Evolutionary conservation across 805 yeast species (phyloP).

Genomic region (Yamadazyma paraphyllophila): DNA sequence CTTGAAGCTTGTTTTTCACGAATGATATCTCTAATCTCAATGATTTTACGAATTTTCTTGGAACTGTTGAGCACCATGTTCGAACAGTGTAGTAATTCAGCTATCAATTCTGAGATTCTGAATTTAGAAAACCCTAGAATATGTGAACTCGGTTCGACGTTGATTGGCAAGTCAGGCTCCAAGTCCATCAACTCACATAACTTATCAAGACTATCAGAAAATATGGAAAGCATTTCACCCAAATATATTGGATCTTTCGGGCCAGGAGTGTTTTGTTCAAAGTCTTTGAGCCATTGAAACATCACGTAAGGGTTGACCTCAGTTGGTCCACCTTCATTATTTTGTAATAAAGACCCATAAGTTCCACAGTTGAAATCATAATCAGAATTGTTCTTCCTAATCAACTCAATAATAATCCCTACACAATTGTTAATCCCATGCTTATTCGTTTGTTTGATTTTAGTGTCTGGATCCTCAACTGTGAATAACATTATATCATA

Average conservation of each 20-base stretch:
- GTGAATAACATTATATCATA: constrained; percentile 61
- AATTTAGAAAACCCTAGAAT: constrained; percentile 90
- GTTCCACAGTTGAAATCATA: constrained; percentile 87
- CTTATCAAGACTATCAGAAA: constrained; percentile 69
- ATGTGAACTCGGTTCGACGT: constrained; percentile 14
- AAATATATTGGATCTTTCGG: constrained; percentile 90
- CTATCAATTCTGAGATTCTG: constrained; percentile 86
- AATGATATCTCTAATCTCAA: constrained; percentile 65
- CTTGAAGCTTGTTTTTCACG: constrained; percentile 46
- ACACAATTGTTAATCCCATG: constrained; percentile 92
- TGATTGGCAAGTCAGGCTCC: constrained; percentile 24
- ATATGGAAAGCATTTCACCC: constrained; percentile 78
- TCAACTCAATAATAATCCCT: constrained; percentile 89
- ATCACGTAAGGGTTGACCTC: constrained; percentile 42
- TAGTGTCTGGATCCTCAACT: constrained; percentile 12
- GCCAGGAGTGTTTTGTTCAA: constrained; percentile 87
- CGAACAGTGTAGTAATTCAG: constrained; percentile 95
- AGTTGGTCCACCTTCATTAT: constrained; percentile 27
- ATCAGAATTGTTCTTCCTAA: constrained; percentile 93
- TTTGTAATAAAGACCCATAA: constrained; percentile 57
- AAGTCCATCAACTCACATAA: constrained; percentile 61
- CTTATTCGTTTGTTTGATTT: constrained; percentile 49
- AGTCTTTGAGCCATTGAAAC: constrained; percentile 45
- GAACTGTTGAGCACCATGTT: constrained; percentile 92
- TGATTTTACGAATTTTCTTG: constrained; percentile 63